Conservation (phyloP, 306 rosid species). For the Fagus crenata region DNA sequence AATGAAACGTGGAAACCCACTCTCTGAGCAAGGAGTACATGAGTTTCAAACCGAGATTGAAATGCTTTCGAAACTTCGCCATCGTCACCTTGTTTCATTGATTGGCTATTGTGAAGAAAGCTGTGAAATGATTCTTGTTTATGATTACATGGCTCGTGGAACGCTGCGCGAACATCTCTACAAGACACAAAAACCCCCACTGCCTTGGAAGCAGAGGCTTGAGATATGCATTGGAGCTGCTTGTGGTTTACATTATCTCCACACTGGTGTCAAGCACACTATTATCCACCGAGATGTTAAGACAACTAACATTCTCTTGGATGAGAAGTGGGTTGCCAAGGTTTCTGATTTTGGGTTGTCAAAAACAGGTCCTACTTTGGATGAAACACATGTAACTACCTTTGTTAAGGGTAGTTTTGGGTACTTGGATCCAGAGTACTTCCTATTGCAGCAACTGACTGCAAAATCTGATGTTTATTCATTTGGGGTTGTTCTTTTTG, state of each 20-base stretch:
- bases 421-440: slow-evolving; percentile 52
- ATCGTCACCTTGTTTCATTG: slow-evolving; percentile 87
- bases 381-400: slow-evolving; percentile 10
- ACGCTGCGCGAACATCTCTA: slow-evolving; percentile 90
- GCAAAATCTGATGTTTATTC: slow-evolving; percentile 55
- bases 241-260: slow-evolving; percentile 37
- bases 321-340: slow-evolving; percentile 96
- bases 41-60: slow-evolving; percentile 98
- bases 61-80: slow-evolving; percentile 96
- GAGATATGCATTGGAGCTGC: slow-evolving; percentile 63
- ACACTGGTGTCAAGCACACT: slow-evolving; percentile 88
- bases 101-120: slow-evolving; percentile 90
- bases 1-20: slow-evolving; percentile 54
- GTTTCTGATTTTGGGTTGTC: slow-evolving; percentile 77
- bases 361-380: no score
- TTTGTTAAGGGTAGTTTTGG: slow-evolving; percentile 58
- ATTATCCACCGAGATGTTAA: slow-evolving; percentile 95
- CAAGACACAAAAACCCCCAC: slow-evolving; percentile 65
- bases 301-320: slow-evolving; percentile 89
- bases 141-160: slow-evolving; percentile 83
- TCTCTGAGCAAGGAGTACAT: slow-evolving; percentile 92
- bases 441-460: slow-evolving; percentile 43
- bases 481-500: slow-evolving; percentile 56
- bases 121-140: slow-evolving; percentile 93
- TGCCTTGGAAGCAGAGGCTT: slow-evolving; percentile 41